Evolutionary conservation across 352 stramenopile species (phyloP).

Genomic region (Pythium pyrilobum): DNA sequence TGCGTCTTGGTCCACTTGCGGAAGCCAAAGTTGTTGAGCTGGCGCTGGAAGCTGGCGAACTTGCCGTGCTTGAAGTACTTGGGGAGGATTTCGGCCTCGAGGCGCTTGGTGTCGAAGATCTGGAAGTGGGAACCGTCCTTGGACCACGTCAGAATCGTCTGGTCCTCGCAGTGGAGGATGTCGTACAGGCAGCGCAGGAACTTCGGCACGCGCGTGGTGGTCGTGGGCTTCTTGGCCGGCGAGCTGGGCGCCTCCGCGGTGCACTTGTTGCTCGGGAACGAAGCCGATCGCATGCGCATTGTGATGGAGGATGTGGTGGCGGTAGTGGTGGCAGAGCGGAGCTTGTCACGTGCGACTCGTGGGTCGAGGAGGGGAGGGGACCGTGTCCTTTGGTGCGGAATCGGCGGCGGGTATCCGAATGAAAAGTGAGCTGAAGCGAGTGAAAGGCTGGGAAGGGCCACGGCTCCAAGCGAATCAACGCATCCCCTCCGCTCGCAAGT

Average conservation of each 20-base stretch:
- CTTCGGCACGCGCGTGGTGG: conserved; percentile 54
- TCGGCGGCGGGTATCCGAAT: conserved; percentile 16
- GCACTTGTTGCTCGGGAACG: conserved; percentile 7
- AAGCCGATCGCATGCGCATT: conserved; percentile 25
- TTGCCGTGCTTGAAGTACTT: conserved; percentile 94
- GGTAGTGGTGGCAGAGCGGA: neutral
- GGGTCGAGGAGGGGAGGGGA: neutral
- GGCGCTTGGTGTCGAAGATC: conserved; percentile 54
- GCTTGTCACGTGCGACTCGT: conserved; percentile 5
- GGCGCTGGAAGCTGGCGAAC: conserved; percentile 89
- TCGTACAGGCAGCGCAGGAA: conserved; percentile 78
- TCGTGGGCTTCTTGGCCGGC: conserved; percentile 12
- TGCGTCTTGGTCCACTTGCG: conserved; percentile 84
- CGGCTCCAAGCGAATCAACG: conserved; percentile 19
- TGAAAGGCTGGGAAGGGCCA: conserved; percentile 27
- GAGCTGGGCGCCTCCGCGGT: neutral
- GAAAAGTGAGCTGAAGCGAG: conserved; percentile 19
- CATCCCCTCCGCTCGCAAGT: conserved; percentile 19
- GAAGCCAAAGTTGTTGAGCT: conserved; percentile 94
- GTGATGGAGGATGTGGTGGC: neutral
- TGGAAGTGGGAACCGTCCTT: conserved; percentile 64
- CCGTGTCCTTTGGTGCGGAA: conserved; percentile 20
- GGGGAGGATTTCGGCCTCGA: conserved; percentile 74
- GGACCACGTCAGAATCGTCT: conserved; percentile 62
- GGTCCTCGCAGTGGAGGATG: conserved; percentile 71